These are phyloP conservation scores for Hypsizygus marmoreus DNA, from an alignment of 768 basidiomycete species.

Conservation along the genomic window DNA sequence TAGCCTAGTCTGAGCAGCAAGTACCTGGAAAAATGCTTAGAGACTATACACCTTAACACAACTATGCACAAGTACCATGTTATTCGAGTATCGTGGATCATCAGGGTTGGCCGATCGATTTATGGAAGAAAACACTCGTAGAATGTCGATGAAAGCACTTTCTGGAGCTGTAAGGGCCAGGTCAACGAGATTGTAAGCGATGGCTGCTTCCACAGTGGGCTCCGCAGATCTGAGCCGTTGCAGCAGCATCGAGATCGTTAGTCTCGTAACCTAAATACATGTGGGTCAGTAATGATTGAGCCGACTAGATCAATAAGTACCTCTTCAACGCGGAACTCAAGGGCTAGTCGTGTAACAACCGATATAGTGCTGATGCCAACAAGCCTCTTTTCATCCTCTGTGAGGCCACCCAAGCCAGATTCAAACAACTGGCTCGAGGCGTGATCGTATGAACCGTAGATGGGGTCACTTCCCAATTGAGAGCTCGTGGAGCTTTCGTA, in stretches of 20 bases:
- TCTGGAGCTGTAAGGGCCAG: slow-evolving; percentile 80
- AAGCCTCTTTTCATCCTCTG: slow-evolving; percentile 83
- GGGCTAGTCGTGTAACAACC: slow-evolving; percentile 82
- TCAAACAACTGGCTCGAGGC: slow-evolving; percentile 60
- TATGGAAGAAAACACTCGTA: slow-evolving; percentile 80
- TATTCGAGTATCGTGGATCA: slow-evolving; percentile 86
- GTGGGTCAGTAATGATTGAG: no score
- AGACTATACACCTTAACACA: background rate
- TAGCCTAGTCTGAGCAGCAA: slow-evolving; percentile 89
- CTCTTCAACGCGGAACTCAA: slow-evolving; percentile 87
- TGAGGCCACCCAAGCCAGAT: slow-evolving; percentile 61
- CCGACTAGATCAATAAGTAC: no score
- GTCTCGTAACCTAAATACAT: slow-evolving; percentile 84
- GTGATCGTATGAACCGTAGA: slow-evolving; percentile 47
- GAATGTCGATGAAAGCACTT: slow-evolving; percentile 79
- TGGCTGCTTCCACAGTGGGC: slow-evolving; percentile 86
- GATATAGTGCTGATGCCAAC: slow-evolving; percentile 91
- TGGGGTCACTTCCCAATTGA: slow-evolving; percentile 42
- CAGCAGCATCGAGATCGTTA: slow-evolving; percentile 91
- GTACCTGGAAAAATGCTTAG: slow-evolving; percentile 48
- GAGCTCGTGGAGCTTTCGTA: slow-evolving; percentile 51
- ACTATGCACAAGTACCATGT: slow-evolving; percentile 58
- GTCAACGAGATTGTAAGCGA: slow-evolving; percentile 89
- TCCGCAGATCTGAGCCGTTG: slow-evolving; percentile 86
- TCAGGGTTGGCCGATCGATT: slow-evolving; percentile 87